A percentile compares a stretch with the other conserved stretches of the same genome.
phyloP scores from a whole-genome alignment of 2,329 filamentous ascomycete genomes.

The Cladophialophora yegresii region DNA sequence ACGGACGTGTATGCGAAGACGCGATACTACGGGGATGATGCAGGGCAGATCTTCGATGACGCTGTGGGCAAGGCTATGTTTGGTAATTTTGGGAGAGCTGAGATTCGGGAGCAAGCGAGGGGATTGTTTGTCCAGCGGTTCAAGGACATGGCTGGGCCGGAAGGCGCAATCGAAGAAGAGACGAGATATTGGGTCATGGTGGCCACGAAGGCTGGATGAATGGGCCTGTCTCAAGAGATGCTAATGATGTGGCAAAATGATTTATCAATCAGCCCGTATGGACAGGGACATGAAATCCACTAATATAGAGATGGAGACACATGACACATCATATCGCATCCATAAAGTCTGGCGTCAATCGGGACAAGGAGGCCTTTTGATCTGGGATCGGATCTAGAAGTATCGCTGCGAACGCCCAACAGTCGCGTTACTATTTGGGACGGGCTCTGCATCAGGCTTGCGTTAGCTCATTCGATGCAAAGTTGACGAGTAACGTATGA shows the following conservation, averaged over 20 bases:
- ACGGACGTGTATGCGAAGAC: constrained; percentile 19
- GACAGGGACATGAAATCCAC: neutral
- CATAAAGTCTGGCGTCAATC: neutral
- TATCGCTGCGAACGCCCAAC: constrained; percentile 1
- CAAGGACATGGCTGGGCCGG: constrained; percentile 6
- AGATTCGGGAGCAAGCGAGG: constrained; percentile 15
- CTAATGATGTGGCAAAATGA: neutral
- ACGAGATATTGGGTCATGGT: constrained; percentile 24
- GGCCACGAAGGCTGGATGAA: constrained; percentile 12
- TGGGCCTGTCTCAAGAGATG: neutral
- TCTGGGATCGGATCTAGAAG: neutral
- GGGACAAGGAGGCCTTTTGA: neutral
- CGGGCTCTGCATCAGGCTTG: neutral
- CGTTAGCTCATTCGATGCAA: neutral
- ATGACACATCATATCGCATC: neutral
- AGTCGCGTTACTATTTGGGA: neutral
- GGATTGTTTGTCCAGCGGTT: constrained; percentile 18
- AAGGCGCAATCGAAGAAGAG: constrained; percentile 17
- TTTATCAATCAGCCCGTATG: neutral
- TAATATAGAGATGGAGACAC: neutral
- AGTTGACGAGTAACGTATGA: neutral
- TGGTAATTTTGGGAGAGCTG: constrained; percentile 16
- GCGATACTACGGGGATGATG: constrained; percentile 7
- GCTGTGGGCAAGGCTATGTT: constrained; percentile 26
- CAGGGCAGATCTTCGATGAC: constrained; percentile 17